Evolutionary conservation across 768 basidiomycete genomes (phyloP).

Genomic region (Cystobasidium tubakii): DNA sequence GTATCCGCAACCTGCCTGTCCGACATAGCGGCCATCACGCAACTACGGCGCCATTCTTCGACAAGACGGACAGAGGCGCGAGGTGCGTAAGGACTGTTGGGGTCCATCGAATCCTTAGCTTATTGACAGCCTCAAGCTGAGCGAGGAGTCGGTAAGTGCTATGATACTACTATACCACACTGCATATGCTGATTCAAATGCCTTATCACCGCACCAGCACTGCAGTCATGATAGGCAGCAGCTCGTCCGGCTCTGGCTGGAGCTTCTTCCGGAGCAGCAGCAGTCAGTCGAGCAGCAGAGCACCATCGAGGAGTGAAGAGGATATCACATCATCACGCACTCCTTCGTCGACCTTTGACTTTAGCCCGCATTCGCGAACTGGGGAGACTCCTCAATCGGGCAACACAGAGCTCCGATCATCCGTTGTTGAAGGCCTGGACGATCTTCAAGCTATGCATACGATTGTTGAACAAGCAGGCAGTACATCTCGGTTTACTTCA

Average conservation of each 20-base stretch:
- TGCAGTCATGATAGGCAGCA: constrained; percentile 5
- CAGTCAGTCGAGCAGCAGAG: neutral
- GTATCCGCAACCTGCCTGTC: neutral
- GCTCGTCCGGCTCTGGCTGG: constrained; percentile 12
- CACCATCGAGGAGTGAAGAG: neutral
- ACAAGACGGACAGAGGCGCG: no score
- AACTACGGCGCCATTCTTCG: constrained; percentile 7
- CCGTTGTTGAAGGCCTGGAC: neutral
- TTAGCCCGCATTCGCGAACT: neutral
- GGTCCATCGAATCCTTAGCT: no score
- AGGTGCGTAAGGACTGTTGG: no score
- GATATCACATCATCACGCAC: neutral
- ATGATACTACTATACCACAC: neutral
- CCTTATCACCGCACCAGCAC: neutral
- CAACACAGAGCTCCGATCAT: neutral
- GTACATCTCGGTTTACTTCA: neutral
- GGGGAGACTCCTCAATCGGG: neutral
- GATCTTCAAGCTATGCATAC: neutral
- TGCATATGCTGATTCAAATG: neutral
- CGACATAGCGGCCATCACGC: neutral
- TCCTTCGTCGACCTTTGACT: neutral
- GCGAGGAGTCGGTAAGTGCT: neutral
- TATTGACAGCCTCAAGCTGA: no score
- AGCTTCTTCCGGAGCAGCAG: constrained; percentile 17
- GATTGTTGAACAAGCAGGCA: neutral